Evolutionary conservation across 2,329 filamentous ascomycete species (phyloP).

Genomic region (Diaporthe humulicola): DNA sequence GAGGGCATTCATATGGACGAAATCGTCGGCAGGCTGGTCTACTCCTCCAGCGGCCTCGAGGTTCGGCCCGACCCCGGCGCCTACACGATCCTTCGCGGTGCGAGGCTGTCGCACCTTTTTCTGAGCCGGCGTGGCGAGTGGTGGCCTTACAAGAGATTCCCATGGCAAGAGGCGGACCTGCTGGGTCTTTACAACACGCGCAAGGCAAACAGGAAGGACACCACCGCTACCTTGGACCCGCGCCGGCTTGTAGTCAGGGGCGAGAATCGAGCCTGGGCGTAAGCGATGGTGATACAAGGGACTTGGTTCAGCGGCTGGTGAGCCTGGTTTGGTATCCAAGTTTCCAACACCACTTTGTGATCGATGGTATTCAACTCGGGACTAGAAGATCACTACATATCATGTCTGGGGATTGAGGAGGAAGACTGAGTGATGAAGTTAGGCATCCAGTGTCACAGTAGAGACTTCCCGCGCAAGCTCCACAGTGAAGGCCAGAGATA

Average conservation of each 20-base stretch:
- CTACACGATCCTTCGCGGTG: neutral
- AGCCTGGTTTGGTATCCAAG: neutral
- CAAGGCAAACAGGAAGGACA: neutral
- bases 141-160: neutral
- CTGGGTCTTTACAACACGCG: neutral
- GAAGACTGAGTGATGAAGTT: too few species aligned
- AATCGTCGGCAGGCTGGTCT: slow-evolving; percentile 14
- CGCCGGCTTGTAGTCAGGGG: neutral
- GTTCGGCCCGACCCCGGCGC: neutral
- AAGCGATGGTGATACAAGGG: neutral
- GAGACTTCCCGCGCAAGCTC: neutral
- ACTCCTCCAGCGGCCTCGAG: neutral
- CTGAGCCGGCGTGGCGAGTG: neutral
- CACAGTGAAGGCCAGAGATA: neutral
- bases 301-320: neutral
- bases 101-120: neutral
- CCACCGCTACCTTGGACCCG: neutral
- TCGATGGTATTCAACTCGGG: neutral
- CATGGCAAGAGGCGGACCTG: neutral
- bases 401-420: too few species aligned
- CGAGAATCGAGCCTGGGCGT: neutral
- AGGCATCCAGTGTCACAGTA: too few species aligned
- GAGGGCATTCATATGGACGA: neutral
- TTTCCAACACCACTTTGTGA: neutral
- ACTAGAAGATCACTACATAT: neutral